A percentile compares a stretch with the other conserved stretches of the same genome.
phyloP scores from a whole-genome alignment of 257 asterid species.

The Fraxinus cuspidata region DNA sequence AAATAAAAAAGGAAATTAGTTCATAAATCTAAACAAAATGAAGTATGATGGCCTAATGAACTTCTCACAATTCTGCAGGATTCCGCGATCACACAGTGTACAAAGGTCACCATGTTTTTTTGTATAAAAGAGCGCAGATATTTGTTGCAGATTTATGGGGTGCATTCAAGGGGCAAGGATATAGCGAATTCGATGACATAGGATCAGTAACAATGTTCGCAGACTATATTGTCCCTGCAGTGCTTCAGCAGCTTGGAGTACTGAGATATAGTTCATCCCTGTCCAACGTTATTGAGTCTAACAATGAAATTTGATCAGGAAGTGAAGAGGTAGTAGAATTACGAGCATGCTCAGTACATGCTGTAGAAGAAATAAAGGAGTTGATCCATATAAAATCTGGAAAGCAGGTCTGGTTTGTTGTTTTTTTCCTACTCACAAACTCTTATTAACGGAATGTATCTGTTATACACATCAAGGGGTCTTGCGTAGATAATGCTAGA shows the following conservation, averaged over 20 bases:
- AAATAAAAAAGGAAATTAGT: neutral
- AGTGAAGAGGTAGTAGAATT: slow-evolving; percentile 95
- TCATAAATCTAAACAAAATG: neutral
- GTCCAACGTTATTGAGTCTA: slow-evolving; percentile 42
- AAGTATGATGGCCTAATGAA: slow-evolving; percentile 8
- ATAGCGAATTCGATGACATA: slow-evolving; percentile 73
- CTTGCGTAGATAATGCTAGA: slow-evolving; percentile 8
- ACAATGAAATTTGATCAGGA: slow-evolving; percentile 68
- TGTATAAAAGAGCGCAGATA: slow-evolving; percentile 96
- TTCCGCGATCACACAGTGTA: slow-evolving; percentile 88
- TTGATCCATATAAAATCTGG: slow-evolving; percentile 58
- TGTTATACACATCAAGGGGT: neutral
- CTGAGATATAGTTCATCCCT: slow-evolving; percentile 65
- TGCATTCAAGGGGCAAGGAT: slow-evolving; percentile 87
- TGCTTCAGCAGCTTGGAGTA: slow-evolving; percentile 87
- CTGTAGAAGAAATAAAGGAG: slow-evolving; percentile 88
- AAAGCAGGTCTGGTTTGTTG: slow-evolving; percentile 58
- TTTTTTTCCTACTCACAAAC: neutral
- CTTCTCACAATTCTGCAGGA: slow-evolving; percentile 46
- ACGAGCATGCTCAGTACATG: slow-evolving; percentile 85
- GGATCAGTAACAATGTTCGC: slow-evolving; percentile 87
- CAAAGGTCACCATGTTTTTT: slow-evolving; percentile 92
- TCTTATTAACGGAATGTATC: slow-evolving; percentile 7
- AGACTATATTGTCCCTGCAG: slow-evolving; percentile 94
- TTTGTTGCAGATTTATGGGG: slow-evolving; percentile 98